Percentiles rank a stretch among this genome's conserved stretches.
phyloP scores from a whole-genome alignment of 768 basidiomycete species.

The Tulasnella calospora region DNA sequence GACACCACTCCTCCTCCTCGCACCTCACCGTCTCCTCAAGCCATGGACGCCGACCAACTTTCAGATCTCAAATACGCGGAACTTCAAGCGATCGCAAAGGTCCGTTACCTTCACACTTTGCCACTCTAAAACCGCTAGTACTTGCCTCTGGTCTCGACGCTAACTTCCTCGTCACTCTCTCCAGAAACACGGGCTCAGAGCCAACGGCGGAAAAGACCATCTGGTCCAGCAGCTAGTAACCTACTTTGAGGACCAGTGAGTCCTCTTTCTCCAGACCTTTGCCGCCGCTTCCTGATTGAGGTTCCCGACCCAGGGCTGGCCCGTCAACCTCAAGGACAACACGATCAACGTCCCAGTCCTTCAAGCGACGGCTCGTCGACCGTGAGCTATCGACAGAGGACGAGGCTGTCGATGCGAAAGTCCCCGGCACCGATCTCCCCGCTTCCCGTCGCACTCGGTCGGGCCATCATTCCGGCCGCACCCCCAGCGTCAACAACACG shows the following conservation, averaged over 20 bases:
- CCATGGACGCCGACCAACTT: conserved; percentile 8
- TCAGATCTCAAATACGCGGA: background rate
- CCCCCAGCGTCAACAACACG: background rate
- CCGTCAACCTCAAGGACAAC: background rate
- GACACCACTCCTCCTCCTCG: background rate
- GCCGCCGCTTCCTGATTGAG: background rate
- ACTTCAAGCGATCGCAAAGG: conserved; percentile 19
- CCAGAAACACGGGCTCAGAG: conserved; percentile 23
- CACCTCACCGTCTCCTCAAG: background rate
- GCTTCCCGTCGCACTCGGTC: background rate
- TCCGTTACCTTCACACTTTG: background rate
- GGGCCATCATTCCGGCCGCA: background rate
- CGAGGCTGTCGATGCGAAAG: background rate
- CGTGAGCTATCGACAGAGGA: background rate
- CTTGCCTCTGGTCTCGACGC: background rate
- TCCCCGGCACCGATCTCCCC: background rate
- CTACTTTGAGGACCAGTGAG: background rate
- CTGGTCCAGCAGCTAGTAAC: conserved; percentile 2
- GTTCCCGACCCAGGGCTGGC: background rate
- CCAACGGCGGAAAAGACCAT: conserved; percentile 10
- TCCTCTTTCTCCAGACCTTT: background rate
- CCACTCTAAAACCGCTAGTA: background rate
- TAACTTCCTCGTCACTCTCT: background rate
- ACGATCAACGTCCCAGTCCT: background rate
- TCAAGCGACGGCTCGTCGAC: background rate